Conservation (phyloP, 2,329 filamentous ascomycete species). For the Xylariales sp. region DNA sequence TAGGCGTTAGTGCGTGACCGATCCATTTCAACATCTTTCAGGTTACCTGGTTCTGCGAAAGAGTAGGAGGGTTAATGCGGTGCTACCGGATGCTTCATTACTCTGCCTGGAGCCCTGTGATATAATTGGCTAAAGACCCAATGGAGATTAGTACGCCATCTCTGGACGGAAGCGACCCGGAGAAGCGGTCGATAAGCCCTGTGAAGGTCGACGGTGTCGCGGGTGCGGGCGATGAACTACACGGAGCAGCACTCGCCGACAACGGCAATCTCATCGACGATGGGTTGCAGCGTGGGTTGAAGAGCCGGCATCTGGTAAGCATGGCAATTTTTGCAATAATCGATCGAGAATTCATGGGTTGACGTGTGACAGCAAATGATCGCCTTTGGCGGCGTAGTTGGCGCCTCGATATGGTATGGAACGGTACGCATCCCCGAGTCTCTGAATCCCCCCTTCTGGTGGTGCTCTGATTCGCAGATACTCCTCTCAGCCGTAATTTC, state of each 20-base stretch:
- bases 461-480: neutral
- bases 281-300: slow-evolving; percentile 47
- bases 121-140: neutral
- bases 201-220: slow-evolving; percentile 25
- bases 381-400: slow-evolving; percentile 47
- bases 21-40: neutral
- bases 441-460: neutral
- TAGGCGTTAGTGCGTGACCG: neutral
- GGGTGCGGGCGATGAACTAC: slow-evolving; percentile 8
- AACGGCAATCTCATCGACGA: slow-evolving; percentile 47
- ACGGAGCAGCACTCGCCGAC: slow-evolving; percentile 32
- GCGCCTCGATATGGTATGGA: slow-evolving; percentile 47
- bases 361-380: slow-evolving; percentile 46
- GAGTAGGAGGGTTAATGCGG: neutral
- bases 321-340: neutral
- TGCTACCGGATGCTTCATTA: neutral
- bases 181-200: slow-evolving; percentile 31
- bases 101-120: neutral
- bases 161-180: slow-evolving; percentile 12
- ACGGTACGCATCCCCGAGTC: slow-evolving; percentile 27
- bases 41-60: neutral
- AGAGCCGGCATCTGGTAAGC: slow-evolving; percentile 46
- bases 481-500: neutral
- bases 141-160: slow-evolving; percentile 28
- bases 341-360: neutral